Conservation (phyloP, 176 grass and related monocot genomes). For the Otatea glauca region DNA sequence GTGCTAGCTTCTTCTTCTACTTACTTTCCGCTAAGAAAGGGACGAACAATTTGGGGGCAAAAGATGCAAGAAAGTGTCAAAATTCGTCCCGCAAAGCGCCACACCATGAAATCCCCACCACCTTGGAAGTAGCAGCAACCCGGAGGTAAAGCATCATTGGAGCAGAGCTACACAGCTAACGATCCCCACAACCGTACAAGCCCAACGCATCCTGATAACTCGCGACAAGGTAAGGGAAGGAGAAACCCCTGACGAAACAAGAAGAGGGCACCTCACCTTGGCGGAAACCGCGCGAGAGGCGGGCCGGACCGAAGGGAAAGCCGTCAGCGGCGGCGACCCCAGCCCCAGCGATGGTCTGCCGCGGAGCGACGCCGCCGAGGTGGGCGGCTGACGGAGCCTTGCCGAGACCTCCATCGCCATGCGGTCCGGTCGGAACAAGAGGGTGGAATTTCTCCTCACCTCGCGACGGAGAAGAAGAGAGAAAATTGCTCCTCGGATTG, state of each 20-base stretch:
- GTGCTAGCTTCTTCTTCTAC: neutral
- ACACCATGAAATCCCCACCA: neutral
- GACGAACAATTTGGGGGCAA: neutral
- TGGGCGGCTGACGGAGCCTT: constrained; percentile 16
- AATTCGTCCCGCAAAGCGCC: neutral
- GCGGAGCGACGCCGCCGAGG: neutral
- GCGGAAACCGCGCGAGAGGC: constrained; percentile 39
- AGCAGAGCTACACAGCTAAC: neutral
- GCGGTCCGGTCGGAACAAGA: neutral
- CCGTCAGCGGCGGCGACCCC: neutral
- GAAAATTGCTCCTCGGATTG: neutral
- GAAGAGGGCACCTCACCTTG: constrained; percentile 40
- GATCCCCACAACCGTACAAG: neutral
- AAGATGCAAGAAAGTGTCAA: neutral
- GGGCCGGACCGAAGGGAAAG: constrained; percentile 1
- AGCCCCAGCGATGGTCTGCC: neutral
- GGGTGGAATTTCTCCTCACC: neutral
- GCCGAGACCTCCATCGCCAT: constrained; percentile 39
- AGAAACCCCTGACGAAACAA: neutral
- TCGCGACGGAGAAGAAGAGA: neutral
- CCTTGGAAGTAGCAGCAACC: neutral
- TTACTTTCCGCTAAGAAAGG: neutral
- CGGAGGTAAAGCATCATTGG: neutral
- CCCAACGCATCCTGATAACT: no score
- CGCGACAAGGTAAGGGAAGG: neutral